phyloP scores from a whole-genome alignment of 2,329 filamentous ascomycete genomes.

The Fusarium sambucinum region DNA sequence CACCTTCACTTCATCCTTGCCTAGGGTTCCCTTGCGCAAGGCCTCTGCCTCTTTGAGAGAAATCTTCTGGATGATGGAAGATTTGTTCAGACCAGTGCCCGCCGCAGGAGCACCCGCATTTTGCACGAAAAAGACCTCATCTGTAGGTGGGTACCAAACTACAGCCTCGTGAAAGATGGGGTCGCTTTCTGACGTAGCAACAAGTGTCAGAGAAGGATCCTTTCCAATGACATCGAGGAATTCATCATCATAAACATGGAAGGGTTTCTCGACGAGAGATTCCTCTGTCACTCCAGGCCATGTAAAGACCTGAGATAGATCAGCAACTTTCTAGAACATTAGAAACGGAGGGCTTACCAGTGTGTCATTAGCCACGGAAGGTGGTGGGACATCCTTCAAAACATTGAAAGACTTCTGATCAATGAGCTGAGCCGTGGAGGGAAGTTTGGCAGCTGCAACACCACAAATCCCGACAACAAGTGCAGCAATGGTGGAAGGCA shows the following conservation, averaged over 20 bases:
- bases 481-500: slow-evolving; percentile 37
- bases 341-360: slow-evolving; percentile 10
- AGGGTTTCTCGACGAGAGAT: slow-evolving; percentile 40
- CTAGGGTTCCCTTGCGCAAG: slow-evolving; percentile 16
- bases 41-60: slow-evolving; percentile 57
- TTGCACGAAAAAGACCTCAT: slow-evolving; percentile 67
- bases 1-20: slow-evolving; percentile 55
- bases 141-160: slow-evolving; percentile 61
- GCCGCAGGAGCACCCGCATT: slow-evolving; percentile 61
- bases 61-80: slow-evolving; percentile 64
- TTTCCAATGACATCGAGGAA: slow-evolving; percentile 64
- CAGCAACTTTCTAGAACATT: background rate
- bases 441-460: slow-evolving; percentile 60
- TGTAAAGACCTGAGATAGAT: slow-evolving; percentile 12
- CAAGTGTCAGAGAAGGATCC: slow-evolving; percentile 62
- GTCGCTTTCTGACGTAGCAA: slow-evolving; percentile 59
- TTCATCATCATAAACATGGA: slow-evolving; percentile 59
- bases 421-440: slow-evolving; percentile 38
- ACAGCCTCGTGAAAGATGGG: slow-evolving; percentile 69
- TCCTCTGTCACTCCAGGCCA: slow-evolving; percentile 44
- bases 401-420: slow-evolving; percentile 43
- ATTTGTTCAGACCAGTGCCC: slow-evolving; percentile 65
- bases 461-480: slow-evolving; percentile 36
- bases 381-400: slow-evolving; percentile 36
- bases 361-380: slow-evolving; percentile 31